Evolutionary conservation across 73 alveolate genomes (phyloP).

Genomic region (Paramecium caudatum): DNA sequence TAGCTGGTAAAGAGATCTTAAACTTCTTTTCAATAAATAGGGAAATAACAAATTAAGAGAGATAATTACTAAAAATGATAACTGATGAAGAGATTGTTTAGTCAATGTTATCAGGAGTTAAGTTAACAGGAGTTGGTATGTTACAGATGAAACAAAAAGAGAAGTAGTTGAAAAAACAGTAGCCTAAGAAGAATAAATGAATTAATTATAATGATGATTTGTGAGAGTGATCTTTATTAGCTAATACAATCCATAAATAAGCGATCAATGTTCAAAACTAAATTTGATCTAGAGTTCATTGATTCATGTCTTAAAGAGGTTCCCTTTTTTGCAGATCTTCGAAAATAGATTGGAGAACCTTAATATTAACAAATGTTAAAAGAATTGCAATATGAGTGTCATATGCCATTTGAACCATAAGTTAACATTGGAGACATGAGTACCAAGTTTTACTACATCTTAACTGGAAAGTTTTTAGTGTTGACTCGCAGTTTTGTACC

Average conservation of each 20-base stretch:
- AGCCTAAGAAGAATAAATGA: slow-evolving; percentile 41
- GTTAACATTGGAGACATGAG: slow-evolving; percentile 61
- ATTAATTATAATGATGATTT: slow-evolving; percentile 21
- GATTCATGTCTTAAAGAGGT: slow-evolving; percentile 21
- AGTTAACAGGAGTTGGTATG: slow-evolving; percentile 74
- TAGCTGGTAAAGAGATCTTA: slow-evolving; percentile 67
- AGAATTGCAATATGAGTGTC: slow-evolving; percentile 67
- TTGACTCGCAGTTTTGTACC: slow-evolving; percentile 29
- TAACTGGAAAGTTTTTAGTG: slow-evolving; percentile 30
- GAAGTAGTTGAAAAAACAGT: slow-evolving; percentile 22
- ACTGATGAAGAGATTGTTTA: slow-evolving; percentile 70
- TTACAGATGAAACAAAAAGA: slow-evolving; percentile 41
- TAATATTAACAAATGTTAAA: slow-evolving; percentile 19
- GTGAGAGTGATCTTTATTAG: slow-evolving; percentile 39
- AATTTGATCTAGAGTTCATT: slow-evolving; percentile 52
- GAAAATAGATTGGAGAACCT: slow-evolving; percentile 58
- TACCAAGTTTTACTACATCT: slow-evolving; percentile 51
- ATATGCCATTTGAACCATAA: slow-evolving; percentile 52
- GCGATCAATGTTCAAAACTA: slow-evolving; percentile 62
- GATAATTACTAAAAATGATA: slow-evolving; percentile 54
- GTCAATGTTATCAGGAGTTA: slow-evolving; percentile 62
- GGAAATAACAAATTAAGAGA: slow-evolving; percentile 61
- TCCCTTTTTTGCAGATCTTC: slow-evolving; percentile 42
- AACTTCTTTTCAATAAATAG: slow-evolving; percentile 58
- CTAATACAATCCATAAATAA: slow-evolving; percentile 38